Evolutionary conservation across 148 eudicot species (phyloP), one percentile per base, ranked within the genome.

Genomic region (Suaeda aralocaspica): DNA sequence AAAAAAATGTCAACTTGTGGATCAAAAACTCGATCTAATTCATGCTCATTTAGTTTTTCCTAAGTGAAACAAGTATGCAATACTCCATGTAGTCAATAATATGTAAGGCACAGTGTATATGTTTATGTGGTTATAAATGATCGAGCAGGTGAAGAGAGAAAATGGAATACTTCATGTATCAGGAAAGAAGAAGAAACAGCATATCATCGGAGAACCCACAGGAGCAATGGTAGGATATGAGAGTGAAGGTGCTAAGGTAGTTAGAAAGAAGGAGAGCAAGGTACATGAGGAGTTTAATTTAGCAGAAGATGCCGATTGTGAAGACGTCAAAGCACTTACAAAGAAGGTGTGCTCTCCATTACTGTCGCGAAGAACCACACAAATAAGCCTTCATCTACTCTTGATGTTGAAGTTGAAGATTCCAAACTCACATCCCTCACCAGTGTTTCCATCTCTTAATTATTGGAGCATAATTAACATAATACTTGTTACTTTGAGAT

Each of bases 261-360:
- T 49, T 74, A 46, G 84, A 81, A 60, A 77, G 84, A 33, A 66
- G 84, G 58, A 81, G 79, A 58, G 81, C 78, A 42, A 74, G 84
- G 33, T 81, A 81, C 67, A 77, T 81, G 84, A 74, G 84, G 67
- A 81, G 79, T 81, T 81, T 67, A 81, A 51, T 5, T 68, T 77
- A 14, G 76, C 79, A 48, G 26, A 25, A 64, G 72, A 74, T 72
- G 84, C 84, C 13, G 46, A 26, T 53, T 70, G 57, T 57, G 76
- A 77, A 63, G 51, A 73, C 41, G 76, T 81, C 73, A 81, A 77
- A 68, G 84, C 84, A 5, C 78, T 51, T 81, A 81, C 73, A 77
- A 81, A 50, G 84, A 81, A 52, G 84, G 83, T 10, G 83, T 81
- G 72, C 84, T 81, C 44, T 70, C 76, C 72, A 77, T 81, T 67